Evolutionary conservation across 1,284 basidiomycete species (phyloP), one percentile per base, ranked within the genome.

Genomic region (Sporisorium reilianum): DNA sequence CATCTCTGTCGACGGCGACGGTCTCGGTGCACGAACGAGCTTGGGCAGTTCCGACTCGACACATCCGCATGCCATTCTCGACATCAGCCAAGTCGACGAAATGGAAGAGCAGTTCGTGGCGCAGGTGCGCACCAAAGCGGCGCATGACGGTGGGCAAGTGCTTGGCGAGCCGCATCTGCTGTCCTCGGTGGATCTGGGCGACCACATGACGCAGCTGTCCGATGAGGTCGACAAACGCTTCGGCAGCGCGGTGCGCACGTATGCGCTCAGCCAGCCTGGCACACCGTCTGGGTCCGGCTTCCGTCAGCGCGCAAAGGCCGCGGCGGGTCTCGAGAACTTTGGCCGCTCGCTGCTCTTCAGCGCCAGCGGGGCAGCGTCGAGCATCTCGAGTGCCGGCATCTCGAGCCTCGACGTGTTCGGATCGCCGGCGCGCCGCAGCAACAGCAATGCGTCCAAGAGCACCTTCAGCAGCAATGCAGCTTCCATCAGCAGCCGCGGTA

Each of bases 361-460:
- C 20, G 59, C 60, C 16, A 73, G 67, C 62, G 63, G 52, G 0
- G 70, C 68, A 41, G 48, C 44, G n/a, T 54, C 64, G 40, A 73
- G 64, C 41, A 67, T 73, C 30, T 73, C 70, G 5, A 74, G 71
- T 32, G 56, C 56, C 11, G 67, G 60, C 45, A 60, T 73, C n/a
- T 73, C 70, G 18, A 68, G 57, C 16, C 38, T 64, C 23, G 78
- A 80, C 52, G 64, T 79, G 11, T 80, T 80, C 51, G 78, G 78
- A 18, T 66, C 74, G 11, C 77, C 78, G 10, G 59, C 75, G 4
- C 66, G 74, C 26, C 57, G 78, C 46, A 71, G 65, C 38, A 73
- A 76, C 40, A 78, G 76, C 64, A 78, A 72, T 44, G 65, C 73
- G 11, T 78, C 75, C 44, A 72, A 74, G 41, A 79, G 67, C 52